Conservation (phyloP, 192 early-diverging fungal genomes). For the Backusella morwellensis region DNA sequence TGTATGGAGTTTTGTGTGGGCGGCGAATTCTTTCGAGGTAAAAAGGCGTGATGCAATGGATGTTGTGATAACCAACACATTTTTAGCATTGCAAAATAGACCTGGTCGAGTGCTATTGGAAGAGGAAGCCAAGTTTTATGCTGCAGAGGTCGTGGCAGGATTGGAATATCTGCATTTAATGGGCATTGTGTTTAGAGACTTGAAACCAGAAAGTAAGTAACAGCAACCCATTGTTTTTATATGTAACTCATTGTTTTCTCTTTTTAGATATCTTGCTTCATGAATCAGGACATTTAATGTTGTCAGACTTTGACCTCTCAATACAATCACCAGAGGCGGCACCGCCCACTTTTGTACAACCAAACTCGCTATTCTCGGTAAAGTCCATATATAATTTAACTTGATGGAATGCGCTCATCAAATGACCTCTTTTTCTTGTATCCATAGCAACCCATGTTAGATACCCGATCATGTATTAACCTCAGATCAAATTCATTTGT, state of each 20-base stretch:
- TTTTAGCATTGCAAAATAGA: conserved; percentile 73
- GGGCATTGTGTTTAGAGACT: conserved; percentile 95
- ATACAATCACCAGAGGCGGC: conserved; percentile 85
- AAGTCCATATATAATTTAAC: neutral
- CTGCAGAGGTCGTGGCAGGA: conserved; percentile 93
- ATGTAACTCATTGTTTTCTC: neutral
- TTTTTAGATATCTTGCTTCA: conserved; percentile 80
- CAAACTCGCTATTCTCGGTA: conserved; percentile 56
- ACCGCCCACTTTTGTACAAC: conserved; percentile 70
- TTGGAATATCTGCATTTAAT: conserved; percentile 95
- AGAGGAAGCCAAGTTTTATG: conserved; percentile 93
- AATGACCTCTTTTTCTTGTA: neutral
- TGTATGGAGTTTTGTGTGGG: conserved; percentile 89
- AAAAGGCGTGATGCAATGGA: no score
- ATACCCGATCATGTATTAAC: conserved; percentile 88
- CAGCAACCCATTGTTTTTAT: neutral
- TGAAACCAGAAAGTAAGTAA: conserved; percentile 89
- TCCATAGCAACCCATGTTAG: conserved; percentile 63
- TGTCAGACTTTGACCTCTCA: conserved; percentile 97
- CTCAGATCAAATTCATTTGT: conserved; percentile 97
- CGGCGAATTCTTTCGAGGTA: conserved; percentile 84
- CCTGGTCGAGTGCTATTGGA: conserved; percentile 87
- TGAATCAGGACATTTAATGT: conserved; percentile 95
- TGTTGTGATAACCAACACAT: neutral
- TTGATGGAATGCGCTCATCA: no score